A percentile compares a stretch with the other conserved stretches of the same genome.
Evolutionary conservation across 2,329 filamentous ascomycete species (phyloP).

Genomic region (Penicillium sp.): DNA sequence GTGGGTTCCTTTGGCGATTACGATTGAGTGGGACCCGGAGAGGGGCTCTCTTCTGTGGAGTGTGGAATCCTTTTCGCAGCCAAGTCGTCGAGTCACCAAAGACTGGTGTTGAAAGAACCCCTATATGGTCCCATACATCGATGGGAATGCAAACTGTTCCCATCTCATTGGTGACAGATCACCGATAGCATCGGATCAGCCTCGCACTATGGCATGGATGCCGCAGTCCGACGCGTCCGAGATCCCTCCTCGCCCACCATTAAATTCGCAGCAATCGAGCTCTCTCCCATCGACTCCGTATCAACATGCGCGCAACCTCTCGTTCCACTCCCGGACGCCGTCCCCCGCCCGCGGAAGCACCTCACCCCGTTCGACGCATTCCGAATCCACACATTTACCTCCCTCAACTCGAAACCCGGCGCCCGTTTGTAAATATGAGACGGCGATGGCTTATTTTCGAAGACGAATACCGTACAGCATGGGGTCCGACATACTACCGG

Average conservation of each 20-base stretch:
- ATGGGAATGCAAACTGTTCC: conserved; percentile 43
- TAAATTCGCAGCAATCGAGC: conserved; percentile 68
- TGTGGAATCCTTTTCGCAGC: conserved; percentile 12
- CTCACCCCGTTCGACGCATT: conserved; percentile 86
- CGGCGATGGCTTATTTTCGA: conserved; percentile 73
- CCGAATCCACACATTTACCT: conserved; percentile 75
- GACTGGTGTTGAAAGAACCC: conserved; percentile 20
- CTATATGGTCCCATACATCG: conserved; percentile 43
- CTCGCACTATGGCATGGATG: conserved; percentile 43
- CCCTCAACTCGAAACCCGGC: conserved; percentile 66
- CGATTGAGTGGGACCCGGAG: conserved; percentile 18
- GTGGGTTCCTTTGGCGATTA: not conserved
- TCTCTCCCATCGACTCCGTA: conserved; percentile 93
- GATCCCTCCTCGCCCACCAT: conserved; percentile 47
- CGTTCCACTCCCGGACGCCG: conserved; percentile 73
- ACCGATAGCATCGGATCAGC: conserved; percentile 42
- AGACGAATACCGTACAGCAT: conserved; percentile 89
- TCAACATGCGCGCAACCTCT: conserved; percentile 80
- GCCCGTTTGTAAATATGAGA: conserved; percentile 82
- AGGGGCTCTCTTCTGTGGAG: conserved; percentile 16
- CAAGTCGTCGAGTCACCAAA: conserved; percentile 13
- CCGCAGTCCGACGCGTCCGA: conserved; percentile 36
- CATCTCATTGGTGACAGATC: conserved; percentile 41
- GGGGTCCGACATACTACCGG: conserved; percentile 74
- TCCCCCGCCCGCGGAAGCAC: conserved; percentile 76